These are phyloP conservation scores for Sclerotinia sclerotiorum DNA, from an alignment of 2,329 filamentous ascomycete genomes.

Conservation along the genomic window DNA sequence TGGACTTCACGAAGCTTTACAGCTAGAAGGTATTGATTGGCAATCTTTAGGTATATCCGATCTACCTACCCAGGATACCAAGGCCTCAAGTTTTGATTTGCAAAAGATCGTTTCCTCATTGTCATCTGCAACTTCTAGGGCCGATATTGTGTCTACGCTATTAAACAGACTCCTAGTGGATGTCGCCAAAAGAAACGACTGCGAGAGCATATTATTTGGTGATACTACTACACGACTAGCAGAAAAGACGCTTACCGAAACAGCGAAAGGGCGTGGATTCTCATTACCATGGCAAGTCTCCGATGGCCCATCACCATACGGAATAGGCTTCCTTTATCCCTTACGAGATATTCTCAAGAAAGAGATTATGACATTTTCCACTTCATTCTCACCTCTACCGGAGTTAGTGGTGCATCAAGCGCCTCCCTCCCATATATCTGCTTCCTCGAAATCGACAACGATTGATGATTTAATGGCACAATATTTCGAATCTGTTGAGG, in stretches of 20 bases:
- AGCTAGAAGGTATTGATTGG: conserved; percentile 55
- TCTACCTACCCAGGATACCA: conserved; percentile 22
- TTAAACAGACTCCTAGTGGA: conserved; percentile 69
- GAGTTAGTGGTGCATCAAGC: conserved; percentile 48
- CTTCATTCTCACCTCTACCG: conserved; percentile 52
- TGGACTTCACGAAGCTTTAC: conserved; percentile 63
- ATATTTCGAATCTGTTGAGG: conserved; percentile 85
- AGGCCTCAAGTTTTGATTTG: conserved; percentile 38
- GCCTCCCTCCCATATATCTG: conserved; percentile 38
- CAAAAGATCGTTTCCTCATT: conserved; percentile 56
- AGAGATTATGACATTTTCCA: conserved; percentile 70
- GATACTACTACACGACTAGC: conserved; percentile 87
- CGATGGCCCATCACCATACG: conserved; percentile 57
- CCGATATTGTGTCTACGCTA: conserved; percentile 71
- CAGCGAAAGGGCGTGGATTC: conserved; percentile 86
- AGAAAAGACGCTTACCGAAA: conserved; percentile 79
- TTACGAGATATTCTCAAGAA: conserved; percentile 81
- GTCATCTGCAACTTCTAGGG: conserved; percentile 70
- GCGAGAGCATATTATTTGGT: conserved; percentile 74
- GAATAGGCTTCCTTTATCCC: conserved; percentile 65
- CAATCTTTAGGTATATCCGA: conserved; percentile 42
- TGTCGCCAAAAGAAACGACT: conserved; percentile 58
- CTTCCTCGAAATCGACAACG: conserved; percentile 64
- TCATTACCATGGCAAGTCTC: conserved; percentile 77
- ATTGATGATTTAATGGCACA: conserved; percentile 89